Evolutionary conservation across 2,329 filamentous ascomycete species (phyloP).

Genomic region (Neopestalotiopsis sp.): DNA sequence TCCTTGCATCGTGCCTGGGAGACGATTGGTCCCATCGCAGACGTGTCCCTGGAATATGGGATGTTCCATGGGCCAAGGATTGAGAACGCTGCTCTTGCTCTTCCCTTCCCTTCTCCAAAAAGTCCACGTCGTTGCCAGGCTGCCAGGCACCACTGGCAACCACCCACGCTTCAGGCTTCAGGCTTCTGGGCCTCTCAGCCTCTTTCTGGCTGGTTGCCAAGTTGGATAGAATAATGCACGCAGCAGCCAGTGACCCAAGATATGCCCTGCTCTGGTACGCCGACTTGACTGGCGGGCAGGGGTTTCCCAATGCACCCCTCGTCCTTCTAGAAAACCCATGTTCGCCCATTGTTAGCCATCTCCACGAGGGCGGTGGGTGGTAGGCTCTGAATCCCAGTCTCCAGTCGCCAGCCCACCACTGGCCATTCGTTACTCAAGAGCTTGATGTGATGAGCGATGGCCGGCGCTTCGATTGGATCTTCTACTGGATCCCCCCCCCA

Average conservation of each 20-base stretch:
- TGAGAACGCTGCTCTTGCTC: background rate
- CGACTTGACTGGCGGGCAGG: background rate
- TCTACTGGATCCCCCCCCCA: background rate
- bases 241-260: background rate
- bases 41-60: background rate
- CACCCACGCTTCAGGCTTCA: too few relatives aligned
- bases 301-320: background rate
- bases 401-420: background rate
- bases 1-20: background rate
- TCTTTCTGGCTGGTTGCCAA: background rate
- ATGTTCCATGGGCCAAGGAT: background rate
- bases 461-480: background rate
- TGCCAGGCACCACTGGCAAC: background rate
- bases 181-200: background rate
- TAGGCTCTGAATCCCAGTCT: background rate
- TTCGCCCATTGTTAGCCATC: background rate
- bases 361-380: background rate
- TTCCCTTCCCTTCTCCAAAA: background rate
- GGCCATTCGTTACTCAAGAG: background rate
- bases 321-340: constrained; percentile 1
- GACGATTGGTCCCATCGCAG: background rate
- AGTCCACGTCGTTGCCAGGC: background rate
- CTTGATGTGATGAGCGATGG: constrained; percentile 2
- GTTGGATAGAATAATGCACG: background rate
- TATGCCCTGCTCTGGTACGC: background rate